Evolutionary conservation across 352 stramenopile species (phyloP), one percentile per base, ranked within the genome.

Genomic region (Globisporangium paddicum): DNA sequence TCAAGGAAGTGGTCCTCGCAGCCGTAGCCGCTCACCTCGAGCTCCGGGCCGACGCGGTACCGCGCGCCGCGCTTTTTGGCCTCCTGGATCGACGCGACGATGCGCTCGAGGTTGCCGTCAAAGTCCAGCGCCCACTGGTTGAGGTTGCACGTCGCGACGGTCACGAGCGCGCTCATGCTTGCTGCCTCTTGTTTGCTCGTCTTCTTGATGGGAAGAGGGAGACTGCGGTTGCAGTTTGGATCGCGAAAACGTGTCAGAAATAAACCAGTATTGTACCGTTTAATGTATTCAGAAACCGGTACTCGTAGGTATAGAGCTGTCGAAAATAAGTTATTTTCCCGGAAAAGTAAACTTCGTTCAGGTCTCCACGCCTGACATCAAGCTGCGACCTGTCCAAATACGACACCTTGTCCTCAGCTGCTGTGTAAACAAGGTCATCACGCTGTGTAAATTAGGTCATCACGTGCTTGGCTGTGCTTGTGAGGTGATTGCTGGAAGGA

Each of bases 81-180:
- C 51, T 86, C 67, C 30, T 72, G 74, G 64, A 98, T 98, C 18
- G 90, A 98, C 44, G 67, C 48, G 26, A 95, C 62, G 67, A 97
- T 96, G 44, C 96, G 90, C 62, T 96, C 71, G 21, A 98, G 64
- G 73, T 99, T 99, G 28, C 96, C 96, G 71, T 98, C 93, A 81
- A 99, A 99, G 77, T 99, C 96, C 51, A 99, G 78, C 35, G 96
- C 92, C 96, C 96, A 99, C 77, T 99, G 97, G 80, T 99, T 99
- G 47, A 99, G 81, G 67, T 98, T 99, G 78, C 96, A 99, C 35
- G 97, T 98, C 46, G 97, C 96, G 19, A 99, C 81, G 28, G 92
- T 98, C 60, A 98, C 83, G 34, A 96, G 72, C 28, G 83, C 65
- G 64, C 77, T 93, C 83, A 95, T 93, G 26, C 53, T 47, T 49